phyloP scores from a whole-genome alignment of 1,284 basidiomycete genomes.

The Hypsizygus ulmarius region DNA sequence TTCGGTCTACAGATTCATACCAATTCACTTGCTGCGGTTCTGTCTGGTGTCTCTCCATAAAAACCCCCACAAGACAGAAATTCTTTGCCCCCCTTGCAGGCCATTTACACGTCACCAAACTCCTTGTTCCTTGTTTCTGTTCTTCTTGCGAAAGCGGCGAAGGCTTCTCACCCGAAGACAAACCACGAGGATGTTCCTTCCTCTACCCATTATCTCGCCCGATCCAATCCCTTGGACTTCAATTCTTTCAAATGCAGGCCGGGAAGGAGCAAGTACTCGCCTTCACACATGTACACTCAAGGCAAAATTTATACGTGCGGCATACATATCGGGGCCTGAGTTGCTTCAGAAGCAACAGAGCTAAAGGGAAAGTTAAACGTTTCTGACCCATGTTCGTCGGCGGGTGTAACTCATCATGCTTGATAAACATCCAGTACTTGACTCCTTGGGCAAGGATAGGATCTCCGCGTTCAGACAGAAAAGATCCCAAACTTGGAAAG shows the following conservation, averaged over 20 bases:
- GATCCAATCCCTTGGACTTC: conserved; percentile 25
- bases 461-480: conserved; percentile 25
- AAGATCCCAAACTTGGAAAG: conserved; percentile 32
- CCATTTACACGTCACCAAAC: conserved; percentile 46
- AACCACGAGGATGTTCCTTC: conserved; percentile 47
- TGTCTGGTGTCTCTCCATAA: background rate
- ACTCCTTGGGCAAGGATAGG: conserved; percentile 46
- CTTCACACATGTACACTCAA: conserved; percentile 41
- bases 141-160: conserved; percentile 37
- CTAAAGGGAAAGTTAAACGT: conserved; percentile 38
- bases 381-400: background rate
- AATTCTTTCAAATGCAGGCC: conserved; percentile 33
- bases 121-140: conserved; percentile 54
- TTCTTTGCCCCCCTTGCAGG: conserved; percentile 18
- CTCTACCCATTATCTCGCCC: conserved; percentile 26
- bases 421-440: conserved; percentile 33
- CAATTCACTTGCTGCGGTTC: conserved; percentile 42
- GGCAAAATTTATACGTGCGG: conserved; percentile 47
- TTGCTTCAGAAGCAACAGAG: conserved; percentile 32
- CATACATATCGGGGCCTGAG: background rate
- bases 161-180: conserved; percentile 27
- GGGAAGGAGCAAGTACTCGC: conserved; percentile 27
- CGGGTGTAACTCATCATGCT: background rate
- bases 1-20: conserved; percentile 55
- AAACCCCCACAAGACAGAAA: background rate